Evolutionary conservation across 768 basidiomycete species (phyloP), one percentile per base, ranked within the genome.

Genomic region (Amanita fuliginea): DNA sequence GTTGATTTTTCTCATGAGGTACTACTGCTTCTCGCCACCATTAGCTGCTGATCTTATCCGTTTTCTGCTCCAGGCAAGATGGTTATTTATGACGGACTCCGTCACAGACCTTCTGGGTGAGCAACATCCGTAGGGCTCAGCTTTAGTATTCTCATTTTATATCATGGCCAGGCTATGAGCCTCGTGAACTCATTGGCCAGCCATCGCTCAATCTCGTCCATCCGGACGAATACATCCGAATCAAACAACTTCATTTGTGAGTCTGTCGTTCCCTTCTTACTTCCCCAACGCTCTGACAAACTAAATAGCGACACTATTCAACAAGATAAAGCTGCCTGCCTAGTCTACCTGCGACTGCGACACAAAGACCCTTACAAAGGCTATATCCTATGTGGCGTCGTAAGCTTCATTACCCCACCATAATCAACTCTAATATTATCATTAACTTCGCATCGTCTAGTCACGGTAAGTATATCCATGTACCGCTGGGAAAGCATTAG

Each of bases 351-450:
- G 49, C 83, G 87, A 47, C 72, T 90, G 66, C 75, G 76, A 59
- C 87, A 89, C 68, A 88, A 87, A 58, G 79, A 86, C 58, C 83
- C 82, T 0, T 77, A 78, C 65, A 79, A 80, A 53, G 86, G 85
- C 4, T 88, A 84, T 56, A 67, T 88, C 40, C 69, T 86, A 6
- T 88, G 86, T 60, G 75, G 78, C 30, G 75, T 88, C 51, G 86
- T 89, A 56, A 65, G 83, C 73, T 22, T 36, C 34, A 7, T 42
- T 34, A 35, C 18, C 14, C 33, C 36, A 19, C n/a, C 24, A 19
- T 24, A 39, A 42, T 50, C 40, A 26, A 51, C 50, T 21, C 35
- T 28, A 49, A 37, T n/a, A 40, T 19, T 18, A 32, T 30, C n/a
- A 30, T 53, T 36, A 14, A 49, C 44, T 39, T 50, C 35, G 22